Conservation (phyloP, 805 yeast genomes). For the Kuraishia molischiana region DNA sequence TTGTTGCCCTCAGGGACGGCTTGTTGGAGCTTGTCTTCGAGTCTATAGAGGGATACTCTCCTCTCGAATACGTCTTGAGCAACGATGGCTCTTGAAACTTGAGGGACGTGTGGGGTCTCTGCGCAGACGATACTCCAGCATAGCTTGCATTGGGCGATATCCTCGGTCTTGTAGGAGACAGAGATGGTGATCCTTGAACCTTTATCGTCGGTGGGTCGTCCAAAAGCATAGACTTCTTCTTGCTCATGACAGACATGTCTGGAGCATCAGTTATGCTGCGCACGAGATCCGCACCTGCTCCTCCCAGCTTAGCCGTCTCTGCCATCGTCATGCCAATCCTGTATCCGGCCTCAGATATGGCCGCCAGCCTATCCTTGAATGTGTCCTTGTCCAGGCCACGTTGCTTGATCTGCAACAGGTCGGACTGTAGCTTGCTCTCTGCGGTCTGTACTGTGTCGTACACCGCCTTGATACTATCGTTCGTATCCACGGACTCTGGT, state of each 20-base stretch:
- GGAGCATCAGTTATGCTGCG: constrained; percentile 32
- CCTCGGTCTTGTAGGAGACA: not conserved
- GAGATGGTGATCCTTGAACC: not conserved
- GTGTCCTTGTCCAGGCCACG: constrained; percentile 15
- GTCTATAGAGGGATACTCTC: not conserved
- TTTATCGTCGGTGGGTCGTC: constrained; percentile 6
- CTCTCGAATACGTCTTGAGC: constrained; percentile 4
- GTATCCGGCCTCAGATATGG: constrained; percentile 21
- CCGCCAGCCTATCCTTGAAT: constrained; percentile 18
- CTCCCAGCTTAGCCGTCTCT: constrained; percentile 24
- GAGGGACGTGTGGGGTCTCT: constrained; percentile 2
- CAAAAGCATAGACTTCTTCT: constrained; percentile 19
- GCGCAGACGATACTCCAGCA: not conserved
- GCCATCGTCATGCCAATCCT: constrained; percentile 23
- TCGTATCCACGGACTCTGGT: constrained; percentile 1
- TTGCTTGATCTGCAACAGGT: constrained; percentile 11
- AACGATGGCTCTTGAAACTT: constrained; percentile 5
- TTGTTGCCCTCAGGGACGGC: not conserved
- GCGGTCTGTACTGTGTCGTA: constrained; percentile 13
- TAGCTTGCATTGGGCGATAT: not conserved
- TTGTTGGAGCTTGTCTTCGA: not conserved
- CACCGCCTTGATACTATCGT: constrained; percentile 10
- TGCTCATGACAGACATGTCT: constrained; percentile 11
- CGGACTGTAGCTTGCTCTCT: constrained; percentile 15
- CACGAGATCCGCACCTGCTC: constrained; percentile 28